These are phyloP conservation scores for Purshia tridentata DNA, from an alignment of 306 rosid species.

Conservation along the genomic window DNA sequence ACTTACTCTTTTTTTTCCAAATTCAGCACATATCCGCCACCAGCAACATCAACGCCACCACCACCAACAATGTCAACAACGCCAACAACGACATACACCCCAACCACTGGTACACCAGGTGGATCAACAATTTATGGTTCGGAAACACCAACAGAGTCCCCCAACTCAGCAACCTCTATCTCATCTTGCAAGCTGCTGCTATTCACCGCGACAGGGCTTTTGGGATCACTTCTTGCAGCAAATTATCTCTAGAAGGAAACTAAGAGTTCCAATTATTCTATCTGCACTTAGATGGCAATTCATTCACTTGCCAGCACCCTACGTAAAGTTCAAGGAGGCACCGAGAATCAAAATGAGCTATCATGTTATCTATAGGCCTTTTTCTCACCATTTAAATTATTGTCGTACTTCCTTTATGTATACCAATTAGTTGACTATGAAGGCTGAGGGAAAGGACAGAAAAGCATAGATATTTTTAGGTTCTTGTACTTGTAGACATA, in stretches of 20 bases:
- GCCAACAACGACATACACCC: constrained; percentile 36
- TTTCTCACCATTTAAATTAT: constrained; percentile 36
- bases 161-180: constrained; percentile 50
- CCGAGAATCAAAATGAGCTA: constrained; percentile 33
- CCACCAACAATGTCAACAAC: constrained; percentile 36
- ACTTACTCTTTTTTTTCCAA: constrained; percentile 6
- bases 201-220: constrained; percentile 41
- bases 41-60: constrained; percentile 17
- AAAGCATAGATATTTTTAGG: constrained; percentile 50
- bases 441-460: constrained; percentile 33
- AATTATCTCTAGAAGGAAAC: constrained; percentile 45
- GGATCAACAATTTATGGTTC: constrained; percentile 60
- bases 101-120: constrained; percentile 43
- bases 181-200: constrained; percentile 38
- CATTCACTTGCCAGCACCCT: constrained; percentile 43
- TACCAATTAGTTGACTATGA: constrained; percentile 43
- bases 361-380: constrained; percentile 28
- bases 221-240: constrained; percentile 42
- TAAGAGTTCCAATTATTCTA: constrained; percentile 32
- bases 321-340: constrained; percentile 37
- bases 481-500: constrained; percentile 43
- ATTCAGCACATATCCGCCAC: constrained; percentile 45
- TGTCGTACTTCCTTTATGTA: constrained; percentile 36
- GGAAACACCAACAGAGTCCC: constrained; percentile 61
- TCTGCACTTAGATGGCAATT: constrained; percentile 45